phyloP scores from a whole-genome alignment of 345 rosid genomes.

The Atalantia buxifolia region DNA sequence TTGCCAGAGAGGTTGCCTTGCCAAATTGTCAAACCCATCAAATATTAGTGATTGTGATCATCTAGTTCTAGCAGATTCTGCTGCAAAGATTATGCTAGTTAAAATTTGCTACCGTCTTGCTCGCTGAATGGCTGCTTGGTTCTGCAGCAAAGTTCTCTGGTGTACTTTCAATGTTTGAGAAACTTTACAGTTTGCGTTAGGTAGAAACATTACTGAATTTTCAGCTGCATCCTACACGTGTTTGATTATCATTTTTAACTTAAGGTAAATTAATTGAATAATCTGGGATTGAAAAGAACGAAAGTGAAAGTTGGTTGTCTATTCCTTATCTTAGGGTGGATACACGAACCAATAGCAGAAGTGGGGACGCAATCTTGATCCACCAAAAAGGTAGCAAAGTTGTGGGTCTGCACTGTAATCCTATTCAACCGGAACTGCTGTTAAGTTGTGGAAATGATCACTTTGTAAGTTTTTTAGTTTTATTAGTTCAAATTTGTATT shows the following conservation, averaged over 20 bases:
- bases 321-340: slow-evolving; percentile 58
- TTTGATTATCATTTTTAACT: background rate
- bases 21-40: background rate
- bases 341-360: slow-evolving; percentile 55
- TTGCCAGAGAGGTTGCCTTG: background rate
- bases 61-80: background rate
- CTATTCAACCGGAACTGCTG: slow-evolving; percentile 82
- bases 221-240: background rate
- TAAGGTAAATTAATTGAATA: background rate
- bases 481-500: background rate
- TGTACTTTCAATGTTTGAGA: background rate
- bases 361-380: slow-evolving; percentile 62
- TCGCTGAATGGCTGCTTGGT: background rate
- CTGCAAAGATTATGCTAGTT: background rate
- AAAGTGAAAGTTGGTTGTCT: slow-evolving; percentile 1
- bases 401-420: slow-evolving; percentile 93
- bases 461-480: slow-evolving; percentile 55
- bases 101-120: background rate
- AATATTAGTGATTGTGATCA: background rate
- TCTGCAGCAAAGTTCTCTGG: background rate
- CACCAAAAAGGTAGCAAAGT: slow-evolving; percentile 95
- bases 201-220: background rate
- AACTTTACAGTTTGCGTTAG: background rate
- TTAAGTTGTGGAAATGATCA: slow-evolving; percentile 97
- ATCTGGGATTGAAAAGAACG: background rate